These are phyloP conservation scores for Helichrysum umbraculigerum DNA, from an alignment of 129 eudicot species.

Conservation along the genomic window DNA sequence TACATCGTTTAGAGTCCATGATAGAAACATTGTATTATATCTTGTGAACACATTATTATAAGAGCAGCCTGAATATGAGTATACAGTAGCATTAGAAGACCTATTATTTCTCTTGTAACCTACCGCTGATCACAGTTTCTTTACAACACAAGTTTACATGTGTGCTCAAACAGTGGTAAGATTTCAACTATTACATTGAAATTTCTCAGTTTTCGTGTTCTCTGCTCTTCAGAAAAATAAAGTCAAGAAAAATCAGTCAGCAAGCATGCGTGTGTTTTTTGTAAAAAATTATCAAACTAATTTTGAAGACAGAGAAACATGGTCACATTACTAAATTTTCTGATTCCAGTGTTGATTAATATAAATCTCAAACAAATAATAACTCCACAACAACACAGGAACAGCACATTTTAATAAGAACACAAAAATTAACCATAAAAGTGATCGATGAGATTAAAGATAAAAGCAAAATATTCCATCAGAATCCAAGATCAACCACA, in stretches of 20 bases:
- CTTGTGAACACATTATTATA: neutral
- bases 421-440: neutral
- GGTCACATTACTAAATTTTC: neutral
- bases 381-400: neutral
- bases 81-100: neutral
- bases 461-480: conserved; percentile 8
- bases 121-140: neutral
- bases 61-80: neutral
- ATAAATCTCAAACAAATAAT: neutral
- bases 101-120: neutral
- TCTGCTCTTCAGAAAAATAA: neutral
- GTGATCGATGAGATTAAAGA: conserved; percentile 8
- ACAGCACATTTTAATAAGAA: neutral
- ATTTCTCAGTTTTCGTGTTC: neutral
- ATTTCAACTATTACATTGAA: neutral
- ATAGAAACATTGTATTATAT: conserved; percentile 13
- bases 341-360: neutral
- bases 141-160: neutral
- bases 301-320: neutral
- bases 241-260: too few species aligned
- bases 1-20: neutral
- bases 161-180: neutral
- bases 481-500: conserved; percentile 22
- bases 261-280: too few species aligned
- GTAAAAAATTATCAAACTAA: too few species aligned